Conservation (phyloP, 495 filamentous ascomycete genomes). For the Penicillium bovifimosum region DNA sequence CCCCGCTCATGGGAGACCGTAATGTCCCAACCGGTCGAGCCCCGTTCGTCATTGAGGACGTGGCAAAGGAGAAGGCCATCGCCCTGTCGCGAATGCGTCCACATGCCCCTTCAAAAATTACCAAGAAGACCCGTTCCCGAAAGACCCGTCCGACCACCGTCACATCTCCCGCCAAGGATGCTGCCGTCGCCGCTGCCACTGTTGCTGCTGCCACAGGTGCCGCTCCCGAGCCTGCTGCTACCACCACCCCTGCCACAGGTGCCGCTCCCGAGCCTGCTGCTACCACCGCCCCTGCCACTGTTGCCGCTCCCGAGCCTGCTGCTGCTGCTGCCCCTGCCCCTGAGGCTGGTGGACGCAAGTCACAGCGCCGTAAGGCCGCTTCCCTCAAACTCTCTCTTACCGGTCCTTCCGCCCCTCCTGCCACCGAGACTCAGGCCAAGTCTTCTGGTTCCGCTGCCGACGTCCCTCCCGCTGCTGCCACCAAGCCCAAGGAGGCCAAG, state of each 20-base stretch:
- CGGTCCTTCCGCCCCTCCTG: slow-evolving; percentile 3
- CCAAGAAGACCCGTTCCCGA: slow-evolving; percentile 4
- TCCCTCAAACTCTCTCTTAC: background rate
- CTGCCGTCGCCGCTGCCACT: too few species aligned
- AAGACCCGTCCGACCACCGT: slow-evolving; percentile 7
- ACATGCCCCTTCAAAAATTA: background rate
- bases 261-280: background rate
- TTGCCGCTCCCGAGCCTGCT: too few species aligned
- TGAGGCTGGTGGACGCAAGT: slow-evolving; percentile 4
- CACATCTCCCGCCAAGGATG: background rate
- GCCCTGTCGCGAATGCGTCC: background rate
- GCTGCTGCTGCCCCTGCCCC: background rate
- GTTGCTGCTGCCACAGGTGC: background rate
- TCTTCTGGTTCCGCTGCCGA: background rate
- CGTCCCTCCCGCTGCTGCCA: background rate
- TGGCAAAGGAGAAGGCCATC: slow-evolving; percentile 11
- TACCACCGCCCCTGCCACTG: background rate
- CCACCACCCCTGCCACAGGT: background rate
- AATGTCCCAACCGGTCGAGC: slow-evolving; percentile 26
- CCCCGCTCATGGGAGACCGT: slow-evolving; percentile 36
- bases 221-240: too few species aligned
- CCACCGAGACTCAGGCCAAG: background rate
- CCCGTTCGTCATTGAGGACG: slow-evolving; percentile 13
- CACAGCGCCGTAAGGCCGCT: slow-evolving; percentile 5
- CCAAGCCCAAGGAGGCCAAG: slow-evolving; percentile 3